Percentiles rank a stretch among this genome's conserved stretches.
These are phyloP conservation scores for Chytridium lagenaria DNA, from an alignment of 371 early-diverging fungal species.

Conservation along the genomic window DNA sequence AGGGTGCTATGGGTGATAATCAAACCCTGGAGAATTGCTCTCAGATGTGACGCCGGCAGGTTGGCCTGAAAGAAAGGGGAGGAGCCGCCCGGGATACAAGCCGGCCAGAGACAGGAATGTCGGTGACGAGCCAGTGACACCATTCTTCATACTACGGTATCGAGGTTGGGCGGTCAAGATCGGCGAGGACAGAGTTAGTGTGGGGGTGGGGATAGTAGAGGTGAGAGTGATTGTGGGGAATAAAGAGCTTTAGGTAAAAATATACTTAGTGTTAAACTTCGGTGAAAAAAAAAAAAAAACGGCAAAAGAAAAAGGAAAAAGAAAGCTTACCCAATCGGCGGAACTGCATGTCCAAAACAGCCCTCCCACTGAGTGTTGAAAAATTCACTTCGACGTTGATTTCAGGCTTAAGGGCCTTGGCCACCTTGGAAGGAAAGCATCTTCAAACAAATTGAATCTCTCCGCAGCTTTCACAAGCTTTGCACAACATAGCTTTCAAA, in stretches of 20 bases:
- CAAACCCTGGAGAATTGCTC: constrained; percentile 20
- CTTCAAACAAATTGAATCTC: constrained; percentile 31
- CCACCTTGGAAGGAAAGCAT: constrained; percentile 40
- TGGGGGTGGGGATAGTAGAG: constrained; percentile 14
- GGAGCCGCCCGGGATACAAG: constrained; percentile 46
- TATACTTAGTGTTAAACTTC: background rate
- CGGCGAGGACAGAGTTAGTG: constrained; percentile 46
- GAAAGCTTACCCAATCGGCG: constrained; percentile 38
- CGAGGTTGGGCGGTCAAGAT: constrained; percentile 49
- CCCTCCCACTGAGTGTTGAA: constrained; percentile 46
- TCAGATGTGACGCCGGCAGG: constrained; percentile 6
- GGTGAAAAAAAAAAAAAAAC: background rate
- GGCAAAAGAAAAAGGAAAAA: background rate
- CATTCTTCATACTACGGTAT: constrained; percentile 48
- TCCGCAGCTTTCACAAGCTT: constrained; percentile 35
- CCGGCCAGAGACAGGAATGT: constrained; percentile 47
- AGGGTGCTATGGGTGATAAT: constrained; percentile 38
- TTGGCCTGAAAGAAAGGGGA: constrained; percentile 43
- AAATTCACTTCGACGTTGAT: constrained; percentile 49
- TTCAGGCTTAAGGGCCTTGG: constrained; percentile 11
- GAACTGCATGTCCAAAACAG: constrained; percentile 43
- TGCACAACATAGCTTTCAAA: constrained; percentile 34
- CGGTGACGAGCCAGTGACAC: constrained; percentile 59
- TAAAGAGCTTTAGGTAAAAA: constrained; percentile 40
- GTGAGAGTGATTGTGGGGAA: constrained; percentile 48